Evolutionary conservation across 2,329 filamentous ascomycete species (phyloP), one percentile per base, ranked within the genome.

Genomic region (Didymella arachidicola): DNA sequence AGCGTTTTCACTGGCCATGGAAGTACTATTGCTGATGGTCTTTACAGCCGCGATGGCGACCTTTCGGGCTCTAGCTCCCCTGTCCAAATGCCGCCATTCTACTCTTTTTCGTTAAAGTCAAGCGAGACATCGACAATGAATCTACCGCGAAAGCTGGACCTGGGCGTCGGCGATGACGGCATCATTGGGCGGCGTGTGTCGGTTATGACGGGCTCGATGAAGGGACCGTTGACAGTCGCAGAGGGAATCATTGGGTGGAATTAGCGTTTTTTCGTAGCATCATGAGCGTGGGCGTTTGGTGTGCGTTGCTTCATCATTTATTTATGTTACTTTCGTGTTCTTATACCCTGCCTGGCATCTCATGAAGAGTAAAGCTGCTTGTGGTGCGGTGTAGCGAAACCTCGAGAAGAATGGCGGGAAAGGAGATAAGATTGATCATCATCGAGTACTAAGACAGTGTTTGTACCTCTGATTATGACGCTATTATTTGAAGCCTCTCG

Each of bases 171-270:
- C 4, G 71, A 72, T 16, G 56, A 44, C 2, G 74, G 74, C 0
- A 70, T 77, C n/a, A 67, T 77, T 10, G 74, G 74, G 14, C 60
- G 74, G n/a, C 67, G 70, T 19, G 61, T 77, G 0, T 72, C 70
- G 3, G 61, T 77, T 0, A 70, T 77, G 70, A 70, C 56, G 0
- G 63, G 65, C 10, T 68, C 67, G 26, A 60, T 27, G 7, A 54
- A 51, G 19, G 70, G 63, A 1, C 62, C 66, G 2, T 36, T 65
- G 49, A 65, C 59, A 0, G 44, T 77, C 0, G 73, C 72, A 0
- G 71, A 75, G 51, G 74, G 73, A 0, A 69, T 77, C 11, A 68
- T 75, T 49, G 74, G 73, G 3, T 77, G 73, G 73, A 77, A 77
- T 53, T 77, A 69, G 19, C 16, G 12, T 12, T 10, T 26, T 22